Evolutionary conservation across 164 flowering plant species (phyloP), one percentile per base, ranked within the genome.

Genomic region (Stephania cephalantha): DNA sequence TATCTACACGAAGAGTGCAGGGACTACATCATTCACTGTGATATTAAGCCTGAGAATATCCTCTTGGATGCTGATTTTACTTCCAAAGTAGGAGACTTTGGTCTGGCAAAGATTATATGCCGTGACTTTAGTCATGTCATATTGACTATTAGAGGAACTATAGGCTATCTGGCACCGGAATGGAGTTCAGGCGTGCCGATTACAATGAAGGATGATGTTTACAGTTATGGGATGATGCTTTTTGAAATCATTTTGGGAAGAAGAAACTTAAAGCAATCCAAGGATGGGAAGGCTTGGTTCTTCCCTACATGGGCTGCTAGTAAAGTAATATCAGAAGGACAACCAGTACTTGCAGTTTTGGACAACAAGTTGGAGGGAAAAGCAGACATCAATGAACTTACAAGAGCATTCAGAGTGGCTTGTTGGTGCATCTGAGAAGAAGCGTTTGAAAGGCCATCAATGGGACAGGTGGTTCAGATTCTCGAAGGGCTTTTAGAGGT

Each of bases 21-120:
- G 45, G 87, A 85, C 4, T 83, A 87, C 80, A 86, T 88, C 68
- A 83, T 85, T 17, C 88, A 88, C 46, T 88, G 89, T 31, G 87
- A 88, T 73, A 83, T 88, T 74, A 88, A 88, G 74, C 91, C 91
- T 0, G 88, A 86, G 29, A 88, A 86, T 83, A 85, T 86, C 50
- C 80, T 86, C 30, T 71, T 88, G 31, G 87, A 88, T 69, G 78
- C 73, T 6, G 83, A 79, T 1, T 78, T 79, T 66, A 55, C 70
- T 74, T 82, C 90, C 6, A 87, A 83, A 70, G 83, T 87, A 12
- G 87, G 88, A 8, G 90, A 87, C 76, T 87, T 87, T 53, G 88
- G 90, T 22, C 82, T 86, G 15, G 90, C 87, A 18, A 86, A 87
- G 84, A 84, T 87, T 42, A 15, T 83, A 0, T 85, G 88, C 8